These are phyloP conservation scores for Ophiognomonia clavigignenti-juglandacearum DNA, from an alignment of 2,329 filamentous ascomycete species.

Conservation along the genomic window DNA sequence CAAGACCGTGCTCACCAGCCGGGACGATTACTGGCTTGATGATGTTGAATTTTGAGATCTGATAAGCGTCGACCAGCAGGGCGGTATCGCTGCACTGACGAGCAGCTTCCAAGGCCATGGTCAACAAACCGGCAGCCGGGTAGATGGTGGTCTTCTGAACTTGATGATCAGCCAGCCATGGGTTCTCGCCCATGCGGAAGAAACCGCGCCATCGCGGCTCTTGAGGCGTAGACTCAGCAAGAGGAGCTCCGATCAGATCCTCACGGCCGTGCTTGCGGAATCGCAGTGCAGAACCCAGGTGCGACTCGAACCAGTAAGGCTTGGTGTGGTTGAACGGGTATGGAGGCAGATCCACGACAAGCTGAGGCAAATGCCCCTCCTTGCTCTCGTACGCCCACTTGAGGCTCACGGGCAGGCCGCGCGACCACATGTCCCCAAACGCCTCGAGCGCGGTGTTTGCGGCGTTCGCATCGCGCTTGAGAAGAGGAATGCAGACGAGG, in stretches of 20 bases:
- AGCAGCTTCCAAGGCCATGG: slow-evolving; percentile 44
- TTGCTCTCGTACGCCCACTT: slow-evolving; percentile 21
- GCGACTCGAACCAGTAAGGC: slow-evolving; percentile 49
- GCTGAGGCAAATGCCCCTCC: slow-evolving; percentile 12
- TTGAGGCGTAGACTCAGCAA: slow-evolving; percentile 37
- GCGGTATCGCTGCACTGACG: slow-evolving; percentile 26
- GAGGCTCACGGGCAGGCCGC: slow-evolving; percentile 29
- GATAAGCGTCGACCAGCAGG: slow-evolving; percentile 23
- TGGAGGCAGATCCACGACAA: slow-evolving; percentile 41
- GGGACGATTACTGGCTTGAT: slow-evolving; percentile 48
- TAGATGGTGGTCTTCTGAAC: slow-evolving; percentile 46
- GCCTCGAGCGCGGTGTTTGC: slow-evolving; percentile 20
- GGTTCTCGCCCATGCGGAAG: slow-evolving; percentile 42
- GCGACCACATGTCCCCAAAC: slow-evolving; percentile 33
- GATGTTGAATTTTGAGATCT: slow-evolving; percentile 42
- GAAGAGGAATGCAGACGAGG: slow-evolving; percentile 4
- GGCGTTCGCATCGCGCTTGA: slow-evolving; percentile 5
- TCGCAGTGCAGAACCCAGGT: slow-evolving; percentile 37
- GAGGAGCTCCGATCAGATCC: slow-evolving; percentile 46
- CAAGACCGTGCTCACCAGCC: slow-evolving; percentile 39
- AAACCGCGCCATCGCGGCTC: slow-evolving; percentile 46
- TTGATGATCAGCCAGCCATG: slow-evolving; percentile 48
- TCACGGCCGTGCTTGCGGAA: slow-evolving; percentile 40
- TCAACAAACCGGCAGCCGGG: slow-evolving; percentile 44
- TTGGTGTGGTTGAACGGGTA: slow-evolving; percentile 52